Conservation (phyloP, 73 alveolate species). For the Paramecium octaurelia region DNA sequence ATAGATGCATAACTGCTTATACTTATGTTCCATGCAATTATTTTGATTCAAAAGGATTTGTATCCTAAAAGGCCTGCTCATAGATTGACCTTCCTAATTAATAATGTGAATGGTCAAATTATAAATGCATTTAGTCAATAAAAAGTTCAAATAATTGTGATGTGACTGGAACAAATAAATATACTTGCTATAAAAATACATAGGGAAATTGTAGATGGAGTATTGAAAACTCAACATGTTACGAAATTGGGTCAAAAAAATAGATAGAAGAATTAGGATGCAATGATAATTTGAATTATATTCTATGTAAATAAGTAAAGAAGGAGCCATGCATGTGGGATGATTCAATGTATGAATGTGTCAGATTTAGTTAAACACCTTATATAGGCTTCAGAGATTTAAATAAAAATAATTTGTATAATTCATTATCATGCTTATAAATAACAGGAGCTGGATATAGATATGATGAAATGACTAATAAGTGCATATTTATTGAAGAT, state of each 20-base stretch:
- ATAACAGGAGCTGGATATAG: neutral
- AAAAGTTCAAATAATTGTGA: neutral
- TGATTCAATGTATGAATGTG: neutral
- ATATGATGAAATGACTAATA: neutral
- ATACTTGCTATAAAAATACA: neutral
- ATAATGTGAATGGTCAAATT: neutral
- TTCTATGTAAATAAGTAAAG: neutral
- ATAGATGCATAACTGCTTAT: neutral
- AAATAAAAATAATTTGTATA: neutral
- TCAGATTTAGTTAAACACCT: too few species aligned
- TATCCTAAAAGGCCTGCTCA: neutral
- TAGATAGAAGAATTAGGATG: neutral
- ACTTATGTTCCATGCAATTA: neutral
- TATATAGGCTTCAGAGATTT: too few species aligned
- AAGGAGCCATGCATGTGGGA: slow-evolving; percentile 23
- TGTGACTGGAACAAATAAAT: neutral
- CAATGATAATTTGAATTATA: neutral
- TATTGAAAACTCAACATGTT: neutral
- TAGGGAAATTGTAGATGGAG: neutral
- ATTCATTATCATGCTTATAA: neutral
- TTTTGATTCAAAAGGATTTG: neutral
- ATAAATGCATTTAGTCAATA: neutral
- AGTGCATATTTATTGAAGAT: neutral
- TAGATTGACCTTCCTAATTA: neutral
- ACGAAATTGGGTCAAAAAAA: neutral